Evolutionary conservation across 2,329 filamentous ascomycete genomes (phyloP).

Genomic region (Fusarium irregulare): DNA sequence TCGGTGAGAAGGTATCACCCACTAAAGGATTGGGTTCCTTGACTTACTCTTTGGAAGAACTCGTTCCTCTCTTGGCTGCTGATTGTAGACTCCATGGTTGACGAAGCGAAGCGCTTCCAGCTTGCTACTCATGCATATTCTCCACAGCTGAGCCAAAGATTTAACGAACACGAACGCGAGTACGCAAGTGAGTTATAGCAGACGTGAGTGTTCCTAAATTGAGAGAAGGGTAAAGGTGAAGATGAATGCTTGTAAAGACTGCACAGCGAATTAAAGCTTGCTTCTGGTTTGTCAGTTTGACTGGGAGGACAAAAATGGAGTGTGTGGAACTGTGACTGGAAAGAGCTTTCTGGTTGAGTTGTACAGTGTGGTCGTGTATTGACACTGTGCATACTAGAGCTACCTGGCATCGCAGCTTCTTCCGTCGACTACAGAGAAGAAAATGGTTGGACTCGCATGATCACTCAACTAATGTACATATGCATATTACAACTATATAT

Average conservation of each 20-base stretch:
- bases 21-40: not conserved
- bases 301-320: conserved; percentile 21
- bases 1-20: conserved; percentile 5
- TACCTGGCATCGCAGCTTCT: not conserved
- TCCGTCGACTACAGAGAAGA: not conserved
- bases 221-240: not conserved
- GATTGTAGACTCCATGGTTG: conserved; percentile 44
- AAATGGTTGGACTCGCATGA: not conserved
- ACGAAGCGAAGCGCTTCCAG: conserved; percentile 34
- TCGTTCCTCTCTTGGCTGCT: conserved; percentile 45
- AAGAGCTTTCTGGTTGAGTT: not conserved
- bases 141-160: conserved; percentile 26
- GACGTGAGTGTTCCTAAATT: not conserved
- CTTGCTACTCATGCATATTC: conserved; percentile 39
- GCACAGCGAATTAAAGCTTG: conserved; percentile 3
- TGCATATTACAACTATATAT: not conserved
- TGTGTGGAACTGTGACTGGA: conserved; percentile 12
- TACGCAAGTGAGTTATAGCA: not conserved
- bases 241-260: not conserved
- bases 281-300: conserved; percentile 4
- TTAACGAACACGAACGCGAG: conserved; percentile 33
- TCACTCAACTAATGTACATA: not conserved
- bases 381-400: not conserved
- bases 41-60: conserved; percentile 48
- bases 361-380: not conserved